These are phyloP conservation scores for Trifolium repens DNA, from an alignment of 306 rosid species.

Conservation along the genomic window DNA sequence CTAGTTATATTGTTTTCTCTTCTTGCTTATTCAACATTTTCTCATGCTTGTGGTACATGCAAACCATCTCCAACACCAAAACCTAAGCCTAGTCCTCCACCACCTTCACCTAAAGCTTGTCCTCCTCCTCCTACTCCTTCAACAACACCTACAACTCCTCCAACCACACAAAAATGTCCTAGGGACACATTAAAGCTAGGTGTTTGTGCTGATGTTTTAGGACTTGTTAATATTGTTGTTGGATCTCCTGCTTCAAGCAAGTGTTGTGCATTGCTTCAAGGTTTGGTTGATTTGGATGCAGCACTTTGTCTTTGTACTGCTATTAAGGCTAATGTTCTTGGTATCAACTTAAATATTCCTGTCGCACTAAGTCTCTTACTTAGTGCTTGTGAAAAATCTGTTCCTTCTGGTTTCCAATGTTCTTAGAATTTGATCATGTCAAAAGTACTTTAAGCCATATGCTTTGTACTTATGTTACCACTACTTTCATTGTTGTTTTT, in stretches of 20 bases:
- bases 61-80: conserved; percentile 26
- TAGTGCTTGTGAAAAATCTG: conserved; percentile 70
- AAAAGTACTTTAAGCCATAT: background rate
- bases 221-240: conserved; percentile 47
- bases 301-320: conserved; percentile 88
- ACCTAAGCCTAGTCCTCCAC: background rate
- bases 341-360: conserved; percentile 71
- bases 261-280: conserved; percentile 70
- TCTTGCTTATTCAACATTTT: conserved; percentile 45
- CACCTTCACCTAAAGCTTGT: background rate
- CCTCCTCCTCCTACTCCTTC: background rate
- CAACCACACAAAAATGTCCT: conserved; percentile 46
- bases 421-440: conserved; percentile 26
- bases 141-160: background rate
- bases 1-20: conserved; percentile 56
- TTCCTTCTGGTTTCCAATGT: conserved; percentile 75
- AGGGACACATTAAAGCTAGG: conserved; percentile 73
- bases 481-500: background rate
- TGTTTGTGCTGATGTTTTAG: conserved; percentile 62
- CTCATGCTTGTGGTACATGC: conserved; percentile 58
- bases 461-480: background rate
- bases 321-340: conserved; percentile 76
- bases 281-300: conserved; percentile 69
- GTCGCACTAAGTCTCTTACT: conserved; percentile 59
- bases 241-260: conserved; percentile 61